Evolutionary conservation across 108 stramenopile genomes (phyloP).

Genomic region (Fistulifera solaris): DNA sequence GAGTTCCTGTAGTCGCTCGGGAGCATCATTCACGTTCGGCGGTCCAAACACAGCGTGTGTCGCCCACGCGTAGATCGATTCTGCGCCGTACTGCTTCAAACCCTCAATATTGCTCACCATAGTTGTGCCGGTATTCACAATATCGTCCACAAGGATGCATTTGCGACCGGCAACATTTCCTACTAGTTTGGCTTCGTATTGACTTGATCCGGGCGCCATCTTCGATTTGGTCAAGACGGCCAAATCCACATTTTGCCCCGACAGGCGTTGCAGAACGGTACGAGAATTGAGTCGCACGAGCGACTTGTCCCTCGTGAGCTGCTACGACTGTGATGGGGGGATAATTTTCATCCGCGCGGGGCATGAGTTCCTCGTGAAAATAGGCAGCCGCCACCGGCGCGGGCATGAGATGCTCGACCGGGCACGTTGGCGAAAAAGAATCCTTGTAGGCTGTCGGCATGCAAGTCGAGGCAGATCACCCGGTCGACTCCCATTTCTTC

Average conservation of each 20-base stretch:
- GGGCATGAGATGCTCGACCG: constrained; percentile 80
- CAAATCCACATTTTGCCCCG: constrained; percentile 52
- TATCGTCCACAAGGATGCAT: constrained; percentile 85
- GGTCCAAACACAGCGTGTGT: constrained; percentile 80
- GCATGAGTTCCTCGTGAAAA: constrained; percentile 72
- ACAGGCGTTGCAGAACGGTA: constrained; percentile 60
- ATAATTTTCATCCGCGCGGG: constrained; percentile 17
- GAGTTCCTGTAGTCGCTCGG: constrained; percentile 45
- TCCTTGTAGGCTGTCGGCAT: constrained; percentile 57
- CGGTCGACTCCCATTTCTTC: constrained; percentile 83
- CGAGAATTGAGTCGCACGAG: constrained; percentile 69
- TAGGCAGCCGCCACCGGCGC: constrained; percentile 86
- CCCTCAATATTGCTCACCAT: constrained; percentile 44
- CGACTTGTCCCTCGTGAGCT: constrained; percentile 80
- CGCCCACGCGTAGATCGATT: constrained; percentile 75
- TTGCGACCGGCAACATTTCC: constrained; percentile 72
- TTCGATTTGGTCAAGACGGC: constrained; percentile 64
- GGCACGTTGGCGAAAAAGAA: constrained; percentile 64
- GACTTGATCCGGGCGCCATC: constrained; percentile 20
- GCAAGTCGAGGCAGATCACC: constrained; percentile 79
- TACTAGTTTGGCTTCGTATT: constrained; percentile 46
- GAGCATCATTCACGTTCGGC: constrained; percentile 17
- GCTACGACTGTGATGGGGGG: constrained; percentile 72
- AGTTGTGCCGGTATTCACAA: constrained; percentile 77
- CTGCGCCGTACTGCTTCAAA: constrained; percentile 52